Percentiles rank a stretch among this genome's conserved stretches.
phyloP scores from a whole-genome alignment of 306 rosid genomes.

The Dryas drummondii region DNA sequence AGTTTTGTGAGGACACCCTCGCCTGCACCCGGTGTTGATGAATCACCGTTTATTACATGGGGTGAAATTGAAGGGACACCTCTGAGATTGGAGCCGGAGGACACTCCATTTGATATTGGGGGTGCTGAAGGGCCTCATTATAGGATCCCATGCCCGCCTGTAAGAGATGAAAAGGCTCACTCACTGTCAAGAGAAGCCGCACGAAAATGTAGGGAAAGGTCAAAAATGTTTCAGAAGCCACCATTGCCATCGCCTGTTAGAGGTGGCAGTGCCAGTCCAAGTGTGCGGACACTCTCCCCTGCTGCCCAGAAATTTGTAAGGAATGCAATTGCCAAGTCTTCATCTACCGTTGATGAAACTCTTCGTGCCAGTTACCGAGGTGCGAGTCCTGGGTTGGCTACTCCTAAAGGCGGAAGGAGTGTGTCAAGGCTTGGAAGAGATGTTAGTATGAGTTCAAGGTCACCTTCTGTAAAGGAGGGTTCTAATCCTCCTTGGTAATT shows the following conservation, averaged over 20 bases:
- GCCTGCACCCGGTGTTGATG: slow-evolving; percentile 89
- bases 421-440: slow-evolving; percentile 77
- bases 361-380: slow-evolving; percentile 98
- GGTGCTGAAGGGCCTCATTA: slow-evolving; percentile 93
- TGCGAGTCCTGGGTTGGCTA: slow-evolving; percentile 64
- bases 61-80: slow-evolving; percentile 98
- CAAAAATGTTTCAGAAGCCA: slow-evolving; percentile 82
- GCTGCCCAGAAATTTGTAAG: slow-evolving; percentile 97
- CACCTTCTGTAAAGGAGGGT: slow-evolving; percentile 81
- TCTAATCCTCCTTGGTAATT: slow-evolving; percentile 81
- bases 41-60: slow-evolving; percentile 92
- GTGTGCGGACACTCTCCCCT: slow-evolving; percentile 72
- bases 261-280: slow-evolving; percentile 93
- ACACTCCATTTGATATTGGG: slow-evolving; percentile 76
- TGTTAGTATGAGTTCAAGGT: slow-evolving; percentile 64
- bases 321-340: slow-evolving; percentile 78
- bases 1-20: slow-evolving; percentile 87
- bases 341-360: slow-evolving; percentile 81
- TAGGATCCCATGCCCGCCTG: slow-evolving; percentile 68
- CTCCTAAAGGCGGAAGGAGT: slow-evolving; percentile 80
- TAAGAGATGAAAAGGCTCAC: slow-evolving; percentile 87
- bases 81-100: slow-evolving; percentile 84
- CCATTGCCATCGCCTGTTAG: slow-evolving; percentile 82
- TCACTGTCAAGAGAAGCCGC: slow-evolving; percentile 91
- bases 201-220: slow-evolving; percentile 75